Base-by-base conservation (phyloP, 106 monocot species). In the Gastrodia elata region DNA sequence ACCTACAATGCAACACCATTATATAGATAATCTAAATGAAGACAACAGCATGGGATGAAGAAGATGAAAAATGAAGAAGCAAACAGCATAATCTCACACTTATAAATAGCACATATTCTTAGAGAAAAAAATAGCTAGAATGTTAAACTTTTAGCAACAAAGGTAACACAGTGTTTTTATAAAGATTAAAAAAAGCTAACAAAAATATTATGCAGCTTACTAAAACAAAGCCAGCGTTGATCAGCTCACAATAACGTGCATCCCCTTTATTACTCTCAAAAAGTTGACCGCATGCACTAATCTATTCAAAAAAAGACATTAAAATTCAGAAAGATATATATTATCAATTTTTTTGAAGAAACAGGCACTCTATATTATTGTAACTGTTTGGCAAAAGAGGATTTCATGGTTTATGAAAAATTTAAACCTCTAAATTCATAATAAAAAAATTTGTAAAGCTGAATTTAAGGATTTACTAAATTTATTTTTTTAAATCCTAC, bases 201-300 rank as follows among this genome's bases (percentile, higher is more conserved):
- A 25, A 40, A 24, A 69, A 26, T n/a, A 20, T 10, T 9, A 68
- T 0, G 24, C 38, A 76, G 24, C 33, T 20, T 82, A 88, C 94
- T 83, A 84, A 85, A 64, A 86, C 37, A 73, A 94, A 94, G 67
- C 86, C 76, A 28, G 75, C 37, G 77, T 94, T 78, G 38, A 84
- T 73, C 41, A 67, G 58, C 39, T 84, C 75, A 30, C 38, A 75
- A 30, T 59, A 65, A 46, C 41, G 38, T 6, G 20, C 48, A 11
- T 25, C 67, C 36, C 20, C 68, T 43, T 77, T 64, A 38, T 38
- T 76, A 20, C 55, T 65, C 22, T 43, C 80, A 65, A 90, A 74
- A 20, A 88, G 72, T 11, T 79, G 49, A 6, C 76, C 90, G 76
- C 90, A 94, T 64, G 82, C 72, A 74, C 80, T 81, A 38, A 86